These are phyloP conservation scores for Cryptomeria japonica DNA, from an alignment of 75 land plant species.

Conservation along the genomic window DNA sequence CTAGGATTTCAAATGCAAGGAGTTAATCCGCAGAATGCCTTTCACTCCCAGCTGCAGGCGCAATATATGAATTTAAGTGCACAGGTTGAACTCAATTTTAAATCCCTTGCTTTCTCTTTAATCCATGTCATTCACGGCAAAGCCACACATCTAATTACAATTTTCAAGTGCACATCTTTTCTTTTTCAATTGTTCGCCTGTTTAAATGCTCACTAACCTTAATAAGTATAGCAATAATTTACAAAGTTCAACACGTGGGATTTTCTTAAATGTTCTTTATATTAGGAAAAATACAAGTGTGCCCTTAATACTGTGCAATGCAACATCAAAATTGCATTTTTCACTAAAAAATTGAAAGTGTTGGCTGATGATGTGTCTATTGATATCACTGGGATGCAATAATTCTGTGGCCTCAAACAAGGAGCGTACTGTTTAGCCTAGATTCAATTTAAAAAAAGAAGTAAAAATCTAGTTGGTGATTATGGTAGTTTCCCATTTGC, in stretches of 20 bases:
- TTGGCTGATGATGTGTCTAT: not conserved
- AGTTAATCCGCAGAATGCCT: constrained; percentile 16
- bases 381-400: not conserved
- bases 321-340: not conserved
- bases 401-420: not conserved
- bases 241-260: not conserved
- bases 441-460: not conserved
- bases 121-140: not conserved
- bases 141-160: not conserved
- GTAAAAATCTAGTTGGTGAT: too few species aligned
- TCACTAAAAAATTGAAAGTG: not conserved
- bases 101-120: not conserved
- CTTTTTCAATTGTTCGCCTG: not conserved
- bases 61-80: constrained; percentile 14
- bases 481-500: too few species aligned
- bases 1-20: constrained; percentile 24
- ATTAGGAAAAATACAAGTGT: not conserved
- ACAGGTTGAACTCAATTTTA: constrained; percentile 11
- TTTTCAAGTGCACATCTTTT: not conserved
- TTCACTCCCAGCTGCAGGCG: constrained; percentile 14
- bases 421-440: not conserved
- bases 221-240: not conserved
- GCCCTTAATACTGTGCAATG: not conserved
- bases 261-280: not conserved
- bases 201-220: not conserved